Conservation (phyloP, 805 yeast species). For the Naumovozyma dairenensis region DNA sequence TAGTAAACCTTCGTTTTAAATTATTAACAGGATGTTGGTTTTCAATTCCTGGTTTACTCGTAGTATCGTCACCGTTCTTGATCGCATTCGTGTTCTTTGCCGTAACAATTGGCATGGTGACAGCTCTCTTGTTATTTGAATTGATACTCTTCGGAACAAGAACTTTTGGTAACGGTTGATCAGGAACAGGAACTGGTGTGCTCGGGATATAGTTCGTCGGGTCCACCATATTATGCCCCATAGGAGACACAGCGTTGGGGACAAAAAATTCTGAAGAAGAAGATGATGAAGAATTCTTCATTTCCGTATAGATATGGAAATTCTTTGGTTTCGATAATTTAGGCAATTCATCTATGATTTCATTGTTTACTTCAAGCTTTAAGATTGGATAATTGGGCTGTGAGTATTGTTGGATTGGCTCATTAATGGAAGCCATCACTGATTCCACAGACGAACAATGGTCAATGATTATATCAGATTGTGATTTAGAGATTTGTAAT, state of each 20-base stretch:
- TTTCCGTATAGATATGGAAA: slow-evolving; percentile 7
- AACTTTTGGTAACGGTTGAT: slow-evolving; percentile 21
- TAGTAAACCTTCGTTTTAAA: slow-evolving; percentile 17
- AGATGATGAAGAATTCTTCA: too few species aligned
- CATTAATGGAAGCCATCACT: neutral
- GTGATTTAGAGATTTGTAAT: slow-evolving; percentile 11
- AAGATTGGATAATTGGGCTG: slow-evolving; percentile 1
- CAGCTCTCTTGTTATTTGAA: slow-evolving; percentile 12
- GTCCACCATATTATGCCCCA: too few species aligned
- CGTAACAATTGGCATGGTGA: slow-evolving; percentile 6
- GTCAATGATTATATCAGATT: slow-evolving; percentile 6
- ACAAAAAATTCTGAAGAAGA: too few species aligned
- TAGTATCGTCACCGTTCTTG: too few species aligned
- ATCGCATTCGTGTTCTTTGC: too few species aligned
- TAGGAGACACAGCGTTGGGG: too few species aligned
- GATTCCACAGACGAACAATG: slow-evolving; percentile 1
- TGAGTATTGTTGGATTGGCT: neutral
- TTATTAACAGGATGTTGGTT: slow-evolving; percentile 9
- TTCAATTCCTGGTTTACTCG: too few species aligned
- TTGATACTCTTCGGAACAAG: slow-evolving; percentile 21
- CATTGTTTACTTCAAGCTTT: slow-evolving; percentile 1
- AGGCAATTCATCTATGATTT: slow-evolving; percentile 7
- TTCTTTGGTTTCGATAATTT: slow-evolving; percentile 9
- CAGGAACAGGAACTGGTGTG: slow-evolving; percentile 24
- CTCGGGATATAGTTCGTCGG: slow-evolving; percentile 10